Evolutionary conservation across 2,329 filamentous ascomycete species (phyloP), one percentile per base, ranked within the genome.

Genomic region (Sphaerulina populicola): DNA sequence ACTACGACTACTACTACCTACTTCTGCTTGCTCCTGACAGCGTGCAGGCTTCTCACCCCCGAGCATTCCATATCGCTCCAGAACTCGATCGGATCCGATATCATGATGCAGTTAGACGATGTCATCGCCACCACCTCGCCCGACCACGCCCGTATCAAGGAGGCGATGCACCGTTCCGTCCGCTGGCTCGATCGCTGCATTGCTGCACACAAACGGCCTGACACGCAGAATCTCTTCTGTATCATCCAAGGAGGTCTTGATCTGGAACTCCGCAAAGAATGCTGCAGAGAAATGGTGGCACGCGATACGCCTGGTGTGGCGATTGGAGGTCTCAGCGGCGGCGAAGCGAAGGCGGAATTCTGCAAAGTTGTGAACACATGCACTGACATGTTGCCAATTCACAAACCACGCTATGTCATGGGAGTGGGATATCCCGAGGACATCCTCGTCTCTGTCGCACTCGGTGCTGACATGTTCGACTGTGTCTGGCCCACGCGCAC

Each of bases 31-130:
- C 18, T 18, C 18, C 45, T 48, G 37, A 48, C 45, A n/a, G n/a
- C 8, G 3, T 7, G 11, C 10, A 48, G 45, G 46, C 82, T 98
- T 9, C 81, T 98, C 42, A 98, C 93, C 0, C 93, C 93, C 0
- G 94, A 98, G 69, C 91, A 97, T 72, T 97, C 93, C 0, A 96
- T 98, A 62, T 85, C 83, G 9, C 77, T 98, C 3, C 93, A 98
- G 68, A 97, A 98, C 70, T 91, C 85, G 49, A 98, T 98, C 64
- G 93, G 93, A 57, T 94, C 88, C 57, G 93, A 98, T 71, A 97
- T 98, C 62, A 96, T 97, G 60, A 98, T 98, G 94, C 94, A 98
- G 71, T 82, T 98, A 3, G 93, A 98, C 74, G 94, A 98, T 69
- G 94, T 98, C 11, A 85, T 98, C 46, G 91, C 89, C 29, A 97